A percentile compares a stretch with the other conserved stretches of the same genome.
Conservation (phyloP, 192 early-diverging fungal genomes). For the Piromyces finnis region DNA sequence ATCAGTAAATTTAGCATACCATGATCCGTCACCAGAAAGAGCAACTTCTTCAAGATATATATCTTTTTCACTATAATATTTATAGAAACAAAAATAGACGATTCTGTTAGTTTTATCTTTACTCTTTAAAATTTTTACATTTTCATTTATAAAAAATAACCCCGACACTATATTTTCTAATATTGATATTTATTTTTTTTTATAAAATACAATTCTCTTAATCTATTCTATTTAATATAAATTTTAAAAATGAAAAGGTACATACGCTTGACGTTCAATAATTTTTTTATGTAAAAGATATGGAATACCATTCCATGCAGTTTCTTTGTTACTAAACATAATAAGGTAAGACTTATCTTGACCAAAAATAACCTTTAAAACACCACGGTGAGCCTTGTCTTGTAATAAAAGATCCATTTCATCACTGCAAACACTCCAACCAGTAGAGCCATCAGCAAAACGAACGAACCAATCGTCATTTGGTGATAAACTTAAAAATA, state of each 20-base stretch:
- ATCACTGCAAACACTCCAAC: not conserved
- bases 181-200: too few species aligned
- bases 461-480: not conserved
- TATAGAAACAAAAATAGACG: too few species aligned
- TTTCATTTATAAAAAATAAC: too few species aligned
- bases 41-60: not conserved
- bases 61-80: not conserved
- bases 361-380: not conserved
- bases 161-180: too few species aligned
- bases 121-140: too few species aligned
- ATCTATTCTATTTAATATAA: too few species aligned
- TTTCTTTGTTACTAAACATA: not conserved
- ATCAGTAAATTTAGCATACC: not conserved
- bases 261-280: not conserved
- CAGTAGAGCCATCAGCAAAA: not conserved
- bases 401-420: not conserved
- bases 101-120: too few species aligned
- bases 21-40: not conserved
- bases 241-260: too few species aligned
- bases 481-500: not conserved
- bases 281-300: not conserved
- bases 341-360: not conserved
- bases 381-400: not conserved
- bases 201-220: too few species aligned
- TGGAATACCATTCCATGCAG: not conserved